These are phyloP conservation scores for Laguncularia racemosa DNA, from an alignment of 345 rosid genomes.

Conservation along the genomic window DNA sequence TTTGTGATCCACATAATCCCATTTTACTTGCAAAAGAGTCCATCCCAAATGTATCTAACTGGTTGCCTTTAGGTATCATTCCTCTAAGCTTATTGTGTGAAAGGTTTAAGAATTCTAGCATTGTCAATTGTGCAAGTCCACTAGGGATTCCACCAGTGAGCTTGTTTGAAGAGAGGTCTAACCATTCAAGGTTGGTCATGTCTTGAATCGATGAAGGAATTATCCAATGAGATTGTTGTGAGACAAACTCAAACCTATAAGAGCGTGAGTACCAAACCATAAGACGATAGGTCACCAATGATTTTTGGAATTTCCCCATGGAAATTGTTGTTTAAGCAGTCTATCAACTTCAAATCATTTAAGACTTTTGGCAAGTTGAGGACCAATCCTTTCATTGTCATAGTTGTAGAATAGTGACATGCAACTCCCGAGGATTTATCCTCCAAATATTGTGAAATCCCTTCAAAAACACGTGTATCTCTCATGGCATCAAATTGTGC, in stretches of 20 bases:
- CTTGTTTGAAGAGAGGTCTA: slow-evolving; percentile 15
- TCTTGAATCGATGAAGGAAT: slow-evolving; percentile 5
- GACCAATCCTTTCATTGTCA: slow-evolving; percentile 11
- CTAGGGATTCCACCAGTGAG: slow-evolving; percentile 7
- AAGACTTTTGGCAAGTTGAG: slow-evolving; percentile 1
- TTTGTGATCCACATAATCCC: too few relatives aligned
- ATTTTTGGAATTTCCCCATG: slow-evolving; percentile 3
- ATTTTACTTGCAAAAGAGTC: background rate
- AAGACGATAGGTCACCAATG: slow-evolving; percentile 5
- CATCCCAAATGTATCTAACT: slow-evolving; percentile 3
- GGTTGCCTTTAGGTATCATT: background rate
- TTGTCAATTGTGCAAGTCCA: slow-evolving; percentile 5
- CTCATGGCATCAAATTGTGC: background rate
- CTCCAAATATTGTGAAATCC: background rate
- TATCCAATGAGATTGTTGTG: slow-evolving; percentile 3
- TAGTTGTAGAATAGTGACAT: background rate
- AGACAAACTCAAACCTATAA: slow-evolving; percentile 9
- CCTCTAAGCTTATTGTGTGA: slow-evolving; percentile 2
- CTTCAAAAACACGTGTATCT: background rate
- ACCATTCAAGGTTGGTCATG: slow-evolving; percentile 9
- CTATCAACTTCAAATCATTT: background rate
- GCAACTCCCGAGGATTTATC: background rate
- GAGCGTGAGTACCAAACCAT: too few relatives aligned
- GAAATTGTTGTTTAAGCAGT: slow-evolving; percentile 9
- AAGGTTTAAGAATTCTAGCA: slow-evolving; percentile 1